Conservation (phyloP, 1,284 basidiomycete genomes). For the Lentinula novae-zelandiae region DNA sequence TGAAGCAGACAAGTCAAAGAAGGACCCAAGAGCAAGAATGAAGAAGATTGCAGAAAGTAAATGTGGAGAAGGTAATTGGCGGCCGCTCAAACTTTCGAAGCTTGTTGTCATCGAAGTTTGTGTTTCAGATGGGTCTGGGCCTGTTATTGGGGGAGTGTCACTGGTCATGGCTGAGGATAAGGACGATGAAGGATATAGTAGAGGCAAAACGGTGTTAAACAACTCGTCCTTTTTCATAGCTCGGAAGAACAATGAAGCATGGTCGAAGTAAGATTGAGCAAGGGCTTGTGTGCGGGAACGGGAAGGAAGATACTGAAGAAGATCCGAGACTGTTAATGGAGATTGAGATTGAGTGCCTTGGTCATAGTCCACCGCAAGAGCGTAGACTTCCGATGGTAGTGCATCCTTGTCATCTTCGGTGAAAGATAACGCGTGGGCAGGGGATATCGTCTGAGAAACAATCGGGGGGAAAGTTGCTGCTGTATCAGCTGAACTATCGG, state of each 20-base stretch:
- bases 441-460: not conserved
- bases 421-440: not conserved
- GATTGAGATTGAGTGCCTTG: not conserved
- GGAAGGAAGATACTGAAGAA: slow-evolving; percentile 26
- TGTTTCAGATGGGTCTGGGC: not conserved
- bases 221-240: slow-evolving; percentile 42
- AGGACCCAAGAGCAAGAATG: slow-evolving; percentile 48
- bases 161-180: not conserved
- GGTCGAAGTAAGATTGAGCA: slow-evolving; percentile 38
- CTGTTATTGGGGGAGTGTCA: not conserved
- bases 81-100: not conserved
- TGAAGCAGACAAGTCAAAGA: slow-evolving; percentile 42
- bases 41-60: slow-evolving; percentile 47
- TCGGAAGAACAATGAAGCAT: slow-evolving; percentile 45
- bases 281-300: slow-evolving; percentile 33
- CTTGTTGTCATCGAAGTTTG: not conserved
- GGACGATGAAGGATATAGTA: not conserved
- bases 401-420: slow-evolving; percentile 1
- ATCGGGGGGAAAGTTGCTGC: not conserved
- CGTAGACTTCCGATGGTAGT: slow-evolving; percentile 10
- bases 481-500: not conserved
- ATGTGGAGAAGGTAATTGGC: slow-evolving; percentile 30
- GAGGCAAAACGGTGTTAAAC: slow-evolving; percentile 14
- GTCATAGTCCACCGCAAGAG: slow-evolving; percentile 1
- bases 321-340: not conserved